A percentile compares a stretch with the other conserved stretches of the same genome.
Evolutionary conservation across 2,329 filamentous ascomycete genomes (phyloP).

Genomic region (Diaporthe batatas): DNA sequence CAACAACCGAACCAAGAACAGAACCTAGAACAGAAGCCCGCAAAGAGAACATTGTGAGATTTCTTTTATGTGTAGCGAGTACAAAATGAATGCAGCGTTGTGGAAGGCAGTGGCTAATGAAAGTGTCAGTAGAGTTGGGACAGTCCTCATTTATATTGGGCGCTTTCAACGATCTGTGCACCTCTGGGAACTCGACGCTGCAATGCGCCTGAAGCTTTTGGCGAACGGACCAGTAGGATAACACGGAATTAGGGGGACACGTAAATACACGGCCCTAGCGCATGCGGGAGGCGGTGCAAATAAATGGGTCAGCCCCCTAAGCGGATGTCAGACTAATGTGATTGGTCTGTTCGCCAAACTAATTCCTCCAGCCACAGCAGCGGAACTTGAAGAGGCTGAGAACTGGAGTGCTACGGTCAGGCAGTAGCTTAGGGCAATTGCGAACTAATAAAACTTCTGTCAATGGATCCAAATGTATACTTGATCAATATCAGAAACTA

Average conservation of each 20-base stretch:
- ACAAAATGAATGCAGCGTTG: neutral
- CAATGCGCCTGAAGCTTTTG: neutral
- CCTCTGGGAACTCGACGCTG: no score
- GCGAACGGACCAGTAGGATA: constrained; percentile 23
- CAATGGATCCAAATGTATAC: neutral
- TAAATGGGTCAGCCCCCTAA: neutral
- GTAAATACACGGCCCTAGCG: neutral
- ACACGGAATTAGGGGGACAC: neutral
- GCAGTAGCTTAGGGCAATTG: neutral
- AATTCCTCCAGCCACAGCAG: neutral
- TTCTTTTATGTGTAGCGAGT: no score
- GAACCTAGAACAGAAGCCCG: neutral
- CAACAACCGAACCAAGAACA: neutral
- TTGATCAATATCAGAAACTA: no score
- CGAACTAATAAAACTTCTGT: neutral
- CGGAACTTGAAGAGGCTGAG: neutral
- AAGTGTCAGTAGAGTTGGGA: neutral
- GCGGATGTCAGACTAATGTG: neutral
- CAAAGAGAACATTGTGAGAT: neutral
- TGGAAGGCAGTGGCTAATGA: neutral
- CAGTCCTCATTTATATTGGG: neutral
- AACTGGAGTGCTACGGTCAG: neutral
- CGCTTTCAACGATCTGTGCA: neutral
- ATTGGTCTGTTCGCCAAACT: constrained; percentile 23
- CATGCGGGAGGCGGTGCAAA: neutral